phyloP scores from a whole-genome alignment of 2,329 filamentous ascomycete genomes.

The Penicillium sp. region DNA sequence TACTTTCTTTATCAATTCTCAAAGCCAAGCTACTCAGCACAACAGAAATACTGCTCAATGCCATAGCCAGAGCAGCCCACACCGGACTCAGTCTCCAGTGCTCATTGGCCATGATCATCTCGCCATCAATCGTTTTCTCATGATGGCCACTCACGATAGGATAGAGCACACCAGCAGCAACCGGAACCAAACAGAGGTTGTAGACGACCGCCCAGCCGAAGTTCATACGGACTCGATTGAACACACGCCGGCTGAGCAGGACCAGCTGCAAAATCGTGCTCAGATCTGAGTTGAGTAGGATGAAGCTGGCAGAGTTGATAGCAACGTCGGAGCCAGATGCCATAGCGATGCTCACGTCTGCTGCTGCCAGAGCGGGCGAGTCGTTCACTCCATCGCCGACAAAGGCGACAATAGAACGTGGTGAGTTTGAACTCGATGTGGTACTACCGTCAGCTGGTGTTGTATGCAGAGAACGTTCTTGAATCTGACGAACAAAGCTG shows the following conservation, averaged over 20 bases:
- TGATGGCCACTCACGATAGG: slow-evolving; percentile 50
- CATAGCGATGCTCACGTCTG: slow-evolving; percentile 81
- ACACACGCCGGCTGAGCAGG: slow-evolving; percentile 68
- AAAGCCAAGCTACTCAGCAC: slow-evolving; percentile 77
- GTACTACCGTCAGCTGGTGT: neutral
- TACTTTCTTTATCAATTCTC: slow-evolving; percentile 47
- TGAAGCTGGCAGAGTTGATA: slow-evolving; percentile 77
- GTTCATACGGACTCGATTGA: slow-evolving; percentile 77
- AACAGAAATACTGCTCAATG: slow-evolving; percentile 85
- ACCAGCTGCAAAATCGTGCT: slow-evolving; percentile 70
- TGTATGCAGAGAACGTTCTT: slow-evolving; percentile 23
- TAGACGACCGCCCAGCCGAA: slow-evolving; percentile 84
- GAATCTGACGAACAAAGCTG: slow-evolving; percentile 42
- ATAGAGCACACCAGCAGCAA: slow-evolving; percentile 79
- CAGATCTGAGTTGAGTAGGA: slow-evolving; percentile 71
- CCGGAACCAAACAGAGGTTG: slow-evolving; percentile 73
- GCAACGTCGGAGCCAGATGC: slow-evolving; percentile 80
- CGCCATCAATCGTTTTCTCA: slow-evolving; percentile 33
- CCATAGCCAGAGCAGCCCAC: slow-evolving; percentile 92
- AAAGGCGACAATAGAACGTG: slow-evolving; percentile 68
- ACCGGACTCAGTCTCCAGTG: slow-evolving; percentile 52
- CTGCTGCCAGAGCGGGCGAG: slow-evolving; percentile 73
- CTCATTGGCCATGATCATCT: slow-evolving; percentile 34
- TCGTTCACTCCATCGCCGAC: slow-evolving; percentile 88
- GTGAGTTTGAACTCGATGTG: neutral